These are phyloP conservation scores for Proliferodiscus dingleyae DNA, from an alignment of 2,329 filamentous ascomycete species.

Conservation along the genomic window DNA sequence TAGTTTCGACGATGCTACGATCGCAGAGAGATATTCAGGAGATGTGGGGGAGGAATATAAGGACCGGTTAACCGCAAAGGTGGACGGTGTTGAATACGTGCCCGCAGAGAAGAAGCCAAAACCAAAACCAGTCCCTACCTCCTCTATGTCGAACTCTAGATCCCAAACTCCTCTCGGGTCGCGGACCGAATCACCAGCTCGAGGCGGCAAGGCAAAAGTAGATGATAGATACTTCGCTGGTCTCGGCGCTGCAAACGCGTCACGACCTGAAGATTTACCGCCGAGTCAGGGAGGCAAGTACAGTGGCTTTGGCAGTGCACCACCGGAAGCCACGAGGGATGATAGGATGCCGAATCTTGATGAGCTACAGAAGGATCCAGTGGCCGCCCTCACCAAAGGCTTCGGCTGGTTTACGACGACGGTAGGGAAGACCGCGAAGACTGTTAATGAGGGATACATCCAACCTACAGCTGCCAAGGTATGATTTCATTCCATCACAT, in stretches of 20 bases:
- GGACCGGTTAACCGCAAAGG: conserved; percentile 79
- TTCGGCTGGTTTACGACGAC: conserved; percentile 92
- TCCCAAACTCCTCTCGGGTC: conserved; percentile 24
- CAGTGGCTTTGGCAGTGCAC: conserved; percentile 78
- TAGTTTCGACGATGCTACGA: conserved; percentile 73
- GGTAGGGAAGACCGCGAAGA: conserved; percentile 86
- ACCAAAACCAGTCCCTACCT: conserved; percentile 85
- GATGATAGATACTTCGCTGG: conserved; percentile 88
- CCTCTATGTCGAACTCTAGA: conserved; percentile 53
- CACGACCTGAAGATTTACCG: conserved; percentile 66
- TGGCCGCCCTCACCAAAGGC: conserved; percentile 82
- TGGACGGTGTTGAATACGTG: too few species aligned
- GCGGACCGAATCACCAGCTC: conserved; percentile 27
- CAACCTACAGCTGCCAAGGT: conserved; percentile 89
- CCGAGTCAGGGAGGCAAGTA: conserved; percentile 93
- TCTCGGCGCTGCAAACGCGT: conserved; percentile 78
- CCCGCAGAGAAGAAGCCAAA: too few species aligned
- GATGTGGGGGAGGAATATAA: conserved; percentile 95
- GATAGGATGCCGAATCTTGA: conserved; percentile 64
- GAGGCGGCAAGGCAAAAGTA: conserved; percentile 51
- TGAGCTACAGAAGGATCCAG: conserved; percentile 85
- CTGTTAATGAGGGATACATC: conserved; percentile 84
- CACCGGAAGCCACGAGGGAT: conserved; percentile 41
- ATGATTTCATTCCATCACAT: conserved; percentile 27
- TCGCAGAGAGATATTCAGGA: conserved; percentile 84